Conservation (phyloP, 1,284 basidiomycete species). For the Blastosporella zonata region DNA sequence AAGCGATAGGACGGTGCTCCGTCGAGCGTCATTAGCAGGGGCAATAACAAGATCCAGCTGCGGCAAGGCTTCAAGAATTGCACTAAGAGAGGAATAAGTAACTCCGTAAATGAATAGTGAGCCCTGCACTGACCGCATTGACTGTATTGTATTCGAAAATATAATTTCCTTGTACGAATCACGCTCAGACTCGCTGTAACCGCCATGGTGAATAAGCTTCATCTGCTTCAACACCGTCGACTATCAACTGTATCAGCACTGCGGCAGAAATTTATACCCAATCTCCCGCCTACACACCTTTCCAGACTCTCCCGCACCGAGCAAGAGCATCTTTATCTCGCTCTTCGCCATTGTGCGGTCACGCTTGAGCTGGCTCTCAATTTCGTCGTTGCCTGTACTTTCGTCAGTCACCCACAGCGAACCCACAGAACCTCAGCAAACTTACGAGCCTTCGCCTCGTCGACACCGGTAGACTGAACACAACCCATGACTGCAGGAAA, state of each 20-base stretch:
- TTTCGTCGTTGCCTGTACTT: constrained; percentile 83
- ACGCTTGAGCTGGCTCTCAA: constrained; percentile 92
- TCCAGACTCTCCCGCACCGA: constrained; percentile 93
- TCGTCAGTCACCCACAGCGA: neutral
- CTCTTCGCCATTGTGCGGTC: constrained; percentile 92
- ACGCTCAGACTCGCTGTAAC: constrained; percentile 89
- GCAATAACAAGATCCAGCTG: constrained; percentile 47
- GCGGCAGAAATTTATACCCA: neutral
- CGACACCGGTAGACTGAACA: too few species aligned
- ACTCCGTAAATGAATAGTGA: neutral
- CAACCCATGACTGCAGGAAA: too few species aligned
- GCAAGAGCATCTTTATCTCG: constrained; percentile 90
- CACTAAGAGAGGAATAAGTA: constrained; percentile 36
- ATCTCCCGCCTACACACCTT: constrained; percentile 50
- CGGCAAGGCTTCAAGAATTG: constrained; percentile 92
- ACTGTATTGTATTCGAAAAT: constrained; percentile 94
- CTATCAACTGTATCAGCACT: constrained; percentile 33
- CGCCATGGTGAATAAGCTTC: constrained; percentile 91
- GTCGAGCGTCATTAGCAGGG: constrained; percentile 68
- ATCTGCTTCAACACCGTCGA: constrained; percentile 95
- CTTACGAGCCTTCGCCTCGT: constrained; percentile 81
- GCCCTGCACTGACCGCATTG: constrained; percentile 69
- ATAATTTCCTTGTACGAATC: constrained; percentile 98
- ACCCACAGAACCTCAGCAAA: constrained; percentile 23
- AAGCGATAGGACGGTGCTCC: constrained; percentile 74